These are phyloP conservation scores for Cyberlindnera euphorbiae DNA, from an alignment of 805 yeast species.

Conservation along the genomic window DNA sequence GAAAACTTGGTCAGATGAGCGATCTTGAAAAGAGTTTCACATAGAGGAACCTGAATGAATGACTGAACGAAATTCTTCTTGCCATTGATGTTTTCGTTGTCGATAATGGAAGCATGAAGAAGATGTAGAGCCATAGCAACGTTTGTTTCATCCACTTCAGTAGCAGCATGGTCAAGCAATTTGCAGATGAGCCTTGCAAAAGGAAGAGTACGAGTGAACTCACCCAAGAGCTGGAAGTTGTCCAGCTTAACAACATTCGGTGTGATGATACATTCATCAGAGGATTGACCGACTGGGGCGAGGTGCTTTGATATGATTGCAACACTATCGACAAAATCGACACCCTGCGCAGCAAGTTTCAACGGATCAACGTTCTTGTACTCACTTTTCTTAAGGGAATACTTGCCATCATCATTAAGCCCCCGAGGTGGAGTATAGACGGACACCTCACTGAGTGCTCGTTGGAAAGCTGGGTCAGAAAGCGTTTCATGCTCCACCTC, in stretches of 20 bases:
- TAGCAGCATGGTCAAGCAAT: conserved; percentile 49
- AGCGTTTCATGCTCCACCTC: conserved; percentile 32
- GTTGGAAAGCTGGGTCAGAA: conserved; percentile 48
- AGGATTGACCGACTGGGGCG: conserved; percentile 23
- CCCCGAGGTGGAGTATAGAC: conserved; percentile 63
- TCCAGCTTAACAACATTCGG: conserved; percentile 36
- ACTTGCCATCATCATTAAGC: conserved; percentile 61
- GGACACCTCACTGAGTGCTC: conserved; percentile 57
- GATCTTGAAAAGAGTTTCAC: conserved; percentile 50
- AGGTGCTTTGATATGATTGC: conserved; percentile 41
- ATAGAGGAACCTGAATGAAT: conserved; percentile 33
- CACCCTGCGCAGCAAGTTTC: conserved; percentile 38
- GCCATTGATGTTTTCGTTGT: conserved; percentile 42
- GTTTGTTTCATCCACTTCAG: conserved; percentile 46
- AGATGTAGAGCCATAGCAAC: conserved; percentile 62
- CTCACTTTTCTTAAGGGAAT: conserved; percentile 46
- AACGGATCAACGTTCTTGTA: conserved; percentile 55
- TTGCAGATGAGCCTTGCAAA: conserved; percentile 58
- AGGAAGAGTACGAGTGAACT: conserved; percentile 43
- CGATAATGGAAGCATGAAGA: conserved; percentile 57
- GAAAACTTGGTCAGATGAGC: conserved; percentile 45
- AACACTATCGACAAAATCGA: conserved; percentile 48
- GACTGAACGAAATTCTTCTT: conserved; percentile 35
- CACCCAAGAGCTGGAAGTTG: conserved; percentile 40
- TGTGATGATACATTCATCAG: conserved; percentile 38